These are phyloP conservation scores for Glomus cerebriforme DNA, from an alignment of 192 early-diverging fungal species.

Conservation along the genomic window DNA sequence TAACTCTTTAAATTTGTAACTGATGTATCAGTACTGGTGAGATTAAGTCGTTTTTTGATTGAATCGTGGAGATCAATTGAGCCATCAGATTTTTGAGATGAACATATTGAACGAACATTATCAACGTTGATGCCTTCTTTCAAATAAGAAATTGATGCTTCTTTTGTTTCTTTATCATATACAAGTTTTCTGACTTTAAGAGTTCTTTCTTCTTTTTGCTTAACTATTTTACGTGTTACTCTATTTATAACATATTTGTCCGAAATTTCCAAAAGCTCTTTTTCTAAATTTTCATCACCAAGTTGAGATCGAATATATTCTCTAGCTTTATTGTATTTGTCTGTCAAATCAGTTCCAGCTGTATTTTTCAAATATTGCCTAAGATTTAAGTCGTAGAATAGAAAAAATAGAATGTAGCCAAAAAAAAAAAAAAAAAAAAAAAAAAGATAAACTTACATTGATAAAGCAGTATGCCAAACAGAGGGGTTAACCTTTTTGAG, in stretches of 20 bases:
- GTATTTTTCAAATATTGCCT: background rate
- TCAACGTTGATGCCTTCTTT: background rate
- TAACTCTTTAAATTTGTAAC: background rate
- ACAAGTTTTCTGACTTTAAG: background rate
- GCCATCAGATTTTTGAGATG: background rate
- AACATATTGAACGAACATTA: background rate
- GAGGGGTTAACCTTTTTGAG: background rate
- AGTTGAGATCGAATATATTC: background rate
- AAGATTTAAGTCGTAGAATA: background rate
- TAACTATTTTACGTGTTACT: background rate
- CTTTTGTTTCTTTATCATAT: background rate
- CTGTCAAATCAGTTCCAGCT: background rate
- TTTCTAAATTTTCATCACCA: background rate
- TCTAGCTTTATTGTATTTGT: background rate
- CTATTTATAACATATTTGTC: constrained; percentile 2
- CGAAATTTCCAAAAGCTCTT: background rate
- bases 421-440: background rate
- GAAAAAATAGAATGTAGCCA: background rate
- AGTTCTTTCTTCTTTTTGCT: background rate
- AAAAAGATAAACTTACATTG: background rate
- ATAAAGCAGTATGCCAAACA: background rate
- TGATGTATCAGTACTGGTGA: background rate
- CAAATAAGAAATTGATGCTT: background rate
- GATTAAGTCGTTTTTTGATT: background rate
- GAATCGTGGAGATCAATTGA: background rate